Percentiles rank a stretch among this genome's conserved stretches.
These are phyloP conservation scores for Claviceps fusiformis DNA, from an alignment of 2,329 filamentous ascomycete genomes.

Conservation along the genomic window DNA sequence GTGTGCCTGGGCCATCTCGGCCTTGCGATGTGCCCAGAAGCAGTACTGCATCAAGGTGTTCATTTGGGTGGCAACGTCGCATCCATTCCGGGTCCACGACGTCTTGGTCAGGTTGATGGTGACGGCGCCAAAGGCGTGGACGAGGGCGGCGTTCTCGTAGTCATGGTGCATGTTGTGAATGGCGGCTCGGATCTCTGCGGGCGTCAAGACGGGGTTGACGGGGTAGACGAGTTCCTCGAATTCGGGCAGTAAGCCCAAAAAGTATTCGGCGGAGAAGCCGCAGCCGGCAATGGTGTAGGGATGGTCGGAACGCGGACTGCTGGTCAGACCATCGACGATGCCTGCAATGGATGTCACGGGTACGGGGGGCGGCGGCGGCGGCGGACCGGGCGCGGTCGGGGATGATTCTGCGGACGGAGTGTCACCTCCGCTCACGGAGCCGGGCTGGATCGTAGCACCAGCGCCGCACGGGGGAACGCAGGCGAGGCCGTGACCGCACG, in stretches of 20 bases:
- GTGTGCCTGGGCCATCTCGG: slow-evolving; percentile 16
- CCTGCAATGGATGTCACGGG: slow-evolving; percentile 15
- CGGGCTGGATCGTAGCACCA: neutral
- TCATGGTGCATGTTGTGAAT: slow-evolving; percentile 19
- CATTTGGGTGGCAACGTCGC: slow-evolving; percentile 17
- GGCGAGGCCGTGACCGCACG: too few species aligned
- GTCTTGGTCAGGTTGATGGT: slow-evolving; percentile 23
- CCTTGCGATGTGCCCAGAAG: slow-evolving; percentile 13
- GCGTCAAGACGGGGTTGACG: slow-evolving; percentile 21
- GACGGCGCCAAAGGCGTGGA: slow-evolving; percentile 22
- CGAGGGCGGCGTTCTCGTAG: slow-evolving; percentile 21
- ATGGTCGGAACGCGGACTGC: slow-evolving; percentile 1
- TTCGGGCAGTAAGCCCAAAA: slow-evolving; percentile 18
- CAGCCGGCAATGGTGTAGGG: slow-evolving; percentile 2
- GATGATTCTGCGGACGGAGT: slow-evolving; percentile 7
- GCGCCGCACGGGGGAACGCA: too few species aligned
- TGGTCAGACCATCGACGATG: slow-evolving; percentile 10
- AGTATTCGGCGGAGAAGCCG: slow-evolving; percentile 18
- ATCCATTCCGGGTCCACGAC: slow-evolving; percentile 14
- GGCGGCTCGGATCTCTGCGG: slow-evolving; percentile 17
- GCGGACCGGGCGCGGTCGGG: neutral
- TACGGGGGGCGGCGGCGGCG: too few species aligned
- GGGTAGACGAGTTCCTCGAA: slow-evolving; percentile 24
- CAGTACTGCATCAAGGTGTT: slow-evolving; percentile 14
- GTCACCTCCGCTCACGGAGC: slow-evolving; percentile 2